These are phyloP conservation scores for Prinsepia uniflora DNA, from an alignment of 306 rosid genomes.

Conservation along the genomic window DNA sequence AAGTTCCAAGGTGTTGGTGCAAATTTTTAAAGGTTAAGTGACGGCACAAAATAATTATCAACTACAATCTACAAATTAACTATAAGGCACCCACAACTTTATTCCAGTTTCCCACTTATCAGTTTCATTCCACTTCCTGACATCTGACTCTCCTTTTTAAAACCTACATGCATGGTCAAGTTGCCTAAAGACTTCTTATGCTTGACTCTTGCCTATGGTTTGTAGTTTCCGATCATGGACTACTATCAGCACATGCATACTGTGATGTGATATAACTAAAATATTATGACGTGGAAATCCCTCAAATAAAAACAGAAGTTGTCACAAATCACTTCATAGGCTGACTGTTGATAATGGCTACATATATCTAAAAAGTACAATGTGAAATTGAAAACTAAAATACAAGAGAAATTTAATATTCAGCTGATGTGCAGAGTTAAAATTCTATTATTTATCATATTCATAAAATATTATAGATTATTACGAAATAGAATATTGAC, in stretches of 20 bases:
- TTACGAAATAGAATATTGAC: not conserved
- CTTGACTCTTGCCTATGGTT: not conserved
- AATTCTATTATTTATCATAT: not conserved
- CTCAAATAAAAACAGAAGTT: not conserved
- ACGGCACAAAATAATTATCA: not conserved
- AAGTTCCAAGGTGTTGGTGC: not conserved
- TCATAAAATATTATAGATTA: not conserved
- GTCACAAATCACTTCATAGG: no score
- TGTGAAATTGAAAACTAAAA: not conserved
- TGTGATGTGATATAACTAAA: no score
- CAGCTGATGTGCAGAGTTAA: not conserved
- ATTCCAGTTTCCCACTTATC: slow-evolving; percentile 1
- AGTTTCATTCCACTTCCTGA: slow-evolving; percentile 1
- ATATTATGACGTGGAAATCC: not conserved
- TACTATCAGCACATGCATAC: not conserved
- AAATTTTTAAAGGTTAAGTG: not conserved
- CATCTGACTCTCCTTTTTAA: slow-evolving; percentile 1
- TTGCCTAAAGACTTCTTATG: not conserved
- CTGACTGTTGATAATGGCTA: not conserved
- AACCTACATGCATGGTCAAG: not conserved
- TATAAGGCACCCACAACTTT: not conserved
- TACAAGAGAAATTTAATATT: not conserved
- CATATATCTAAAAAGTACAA: not conserved
- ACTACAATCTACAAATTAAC: not conserved
- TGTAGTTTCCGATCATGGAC: not conserved